Conservation (phyloP, 2,329 filamentous ascomycete species). For the Aurifilum marmelostoma region DNA sequence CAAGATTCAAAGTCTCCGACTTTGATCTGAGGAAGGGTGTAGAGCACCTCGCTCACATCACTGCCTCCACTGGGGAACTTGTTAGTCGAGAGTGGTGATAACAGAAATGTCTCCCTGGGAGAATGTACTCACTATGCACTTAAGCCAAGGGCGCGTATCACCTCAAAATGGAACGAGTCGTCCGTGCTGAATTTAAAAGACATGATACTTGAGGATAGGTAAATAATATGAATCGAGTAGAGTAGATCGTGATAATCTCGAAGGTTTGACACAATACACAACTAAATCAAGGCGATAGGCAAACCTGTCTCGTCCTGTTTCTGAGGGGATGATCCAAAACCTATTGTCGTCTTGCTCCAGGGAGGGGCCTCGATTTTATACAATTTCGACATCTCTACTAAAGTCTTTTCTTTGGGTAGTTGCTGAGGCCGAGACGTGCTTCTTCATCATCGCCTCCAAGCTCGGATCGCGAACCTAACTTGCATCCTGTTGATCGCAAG, state of each 20-base stretch:
- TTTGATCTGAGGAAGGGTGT: slow-evolving; percentile 7
- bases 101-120: neutral
- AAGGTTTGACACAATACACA: too few species aligned
- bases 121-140: neutral
- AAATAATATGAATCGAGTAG: neutral
- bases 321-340: neutral
- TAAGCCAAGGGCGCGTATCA: neutral
- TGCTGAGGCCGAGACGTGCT: neutral
- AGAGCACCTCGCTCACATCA: slow-evolving; percentile 11
- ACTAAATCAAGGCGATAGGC: too few species aligned
- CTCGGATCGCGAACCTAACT: neutral
- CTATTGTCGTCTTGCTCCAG: neutral
- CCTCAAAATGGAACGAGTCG: slow-evolving; percentile 1
- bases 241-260: neutral
- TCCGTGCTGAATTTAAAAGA: slow-evolving; percentile 8
- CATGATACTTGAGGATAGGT: neutral
- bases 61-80: neutral
- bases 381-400: neutral
- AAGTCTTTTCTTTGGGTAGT: neutral
- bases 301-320: neutral
- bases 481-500: neutral
- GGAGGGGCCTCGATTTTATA: neutral
- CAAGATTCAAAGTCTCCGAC: slow-evolving; percentile 8
- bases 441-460: neutral
- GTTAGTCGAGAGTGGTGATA: neutral